Base-by-base conservation (phyloP, 352 stramenopile genomes). In the Pythium rishiriense region DNA sequence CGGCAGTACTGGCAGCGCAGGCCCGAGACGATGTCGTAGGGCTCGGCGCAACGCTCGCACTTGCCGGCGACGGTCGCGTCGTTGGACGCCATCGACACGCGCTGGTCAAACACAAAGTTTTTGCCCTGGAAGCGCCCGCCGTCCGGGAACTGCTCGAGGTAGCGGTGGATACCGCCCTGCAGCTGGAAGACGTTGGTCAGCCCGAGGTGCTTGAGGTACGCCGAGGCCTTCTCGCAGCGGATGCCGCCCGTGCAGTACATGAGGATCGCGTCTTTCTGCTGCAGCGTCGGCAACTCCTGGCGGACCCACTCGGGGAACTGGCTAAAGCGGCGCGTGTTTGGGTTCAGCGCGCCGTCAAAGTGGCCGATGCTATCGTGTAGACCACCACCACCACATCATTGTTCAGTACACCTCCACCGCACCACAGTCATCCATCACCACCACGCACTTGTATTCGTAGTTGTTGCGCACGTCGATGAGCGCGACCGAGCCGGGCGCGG, bases 211-310 rank as follows among this genome's bases (percentile, higher is more conserved):
- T 79, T 76, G 24, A 95, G 77, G 65, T 86, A 90, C 35, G 83
- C 83, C 41, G 84, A 91, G 14, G 86, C 86, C 62, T 95, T 95
- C 63, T 95, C 86, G 28, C 86, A 94, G 15, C 86, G 86, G 49
- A 94, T 87, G 60, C 86, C 86, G 31, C 86, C 86, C 0, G 86
- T 94, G 73, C 86, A 94, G 67, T 93, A 94, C 86, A 95, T 93
- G 73, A 95, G 72, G 60, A 95, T 85, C 58, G 85, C 86, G 49
- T 84, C 69, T 52, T 92, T 90, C 53, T 78, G 58, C 60, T 87
- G 70, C 22, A 95, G 62, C 39, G 61, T 64, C 2, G 81, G 75
- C 5, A 95, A 68, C 55, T 89, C 62, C 7, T 75, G 58, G 25
- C 74, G 74, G 46, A 82, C 83, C 79, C 77, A 91, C 15, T 86